Conservation (phyloP, 768 basidiomycete genomes). For the Crucibulum laeve region DNA sequence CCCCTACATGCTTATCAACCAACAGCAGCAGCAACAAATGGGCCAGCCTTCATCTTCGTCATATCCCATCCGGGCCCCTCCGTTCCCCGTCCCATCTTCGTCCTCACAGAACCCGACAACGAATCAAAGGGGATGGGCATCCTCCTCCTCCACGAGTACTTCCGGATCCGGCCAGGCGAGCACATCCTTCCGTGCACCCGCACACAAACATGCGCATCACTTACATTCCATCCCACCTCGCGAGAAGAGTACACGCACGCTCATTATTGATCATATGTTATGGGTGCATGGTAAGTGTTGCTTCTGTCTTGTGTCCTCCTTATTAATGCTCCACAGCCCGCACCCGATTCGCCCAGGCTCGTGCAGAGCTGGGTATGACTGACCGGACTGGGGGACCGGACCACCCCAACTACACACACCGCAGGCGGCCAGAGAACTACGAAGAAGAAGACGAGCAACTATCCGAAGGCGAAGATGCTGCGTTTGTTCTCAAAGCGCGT, state of each 20-base stretch:
- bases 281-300: conserved; percentile 63
- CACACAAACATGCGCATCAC: conserved; percentile 87
- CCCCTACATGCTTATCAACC: not conserved
- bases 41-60: no score
- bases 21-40: no score
- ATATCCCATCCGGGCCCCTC: not conserved
- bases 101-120: conserved; percentile 8
- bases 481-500: conserved; percentile 43
- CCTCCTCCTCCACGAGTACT: conserved; percentile 5
- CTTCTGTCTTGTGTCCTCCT: not conserved
- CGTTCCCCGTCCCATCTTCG: not conserved
- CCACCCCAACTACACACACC: conserved; percentile 55
- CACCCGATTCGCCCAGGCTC: conserved; percentile 78
- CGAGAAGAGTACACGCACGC: conserved; percentile 84
- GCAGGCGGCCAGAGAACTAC: conserved; percentile 69
- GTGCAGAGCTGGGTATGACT: conserved; percentile 83
- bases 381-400: conserved; percentile 71
- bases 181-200: conserved; percentile 59
- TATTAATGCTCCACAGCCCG: conserved; percentile 31
- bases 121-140: conserved; percentile 13
- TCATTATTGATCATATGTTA: conserved; percentile 85
- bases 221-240: conserved; percentile 81
- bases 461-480: conserved; percentile 60
- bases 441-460: conserved; percentile 67
- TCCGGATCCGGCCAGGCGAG: not conserved